Percentiles rank a stretch among this genome's conserved stretches.
phyloP scores from a whole-genome alignment of 345 rosid genomes.

The Camelina neglecta region DNA sequence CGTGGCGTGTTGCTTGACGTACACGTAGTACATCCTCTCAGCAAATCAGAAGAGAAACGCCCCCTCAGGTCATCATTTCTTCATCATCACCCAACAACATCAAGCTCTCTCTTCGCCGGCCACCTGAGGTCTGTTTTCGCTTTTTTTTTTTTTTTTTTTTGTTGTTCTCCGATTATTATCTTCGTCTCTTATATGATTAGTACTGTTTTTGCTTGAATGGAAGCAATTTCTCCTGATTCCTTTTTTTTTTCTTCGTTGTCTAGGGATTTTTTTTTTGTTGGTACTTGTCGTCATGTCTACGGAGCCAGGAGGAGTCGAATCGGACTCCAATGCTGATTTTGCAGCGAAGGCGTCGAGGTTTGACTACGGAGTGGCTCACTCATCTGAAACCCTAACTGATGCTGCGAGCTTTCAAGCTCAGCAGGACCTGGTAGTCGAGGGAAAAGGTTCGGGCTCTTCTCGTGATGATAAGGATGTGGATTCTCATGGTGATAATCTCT shows the following conservation, averaged over 20 bases:
- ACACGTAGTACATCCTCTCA: conserved; percentile 5
- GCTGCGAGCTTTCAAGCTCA: not conserved
- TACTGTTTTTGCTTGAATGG: not conserved
- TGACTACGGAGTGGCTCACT: not conserved
- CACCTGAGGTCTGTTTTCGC: conserved; percentile 23
- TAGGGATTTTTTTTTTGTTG: conserved; percentile 36
- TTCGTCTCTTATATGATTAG: not conserved
- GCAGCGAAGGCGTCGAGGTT: not conserved
- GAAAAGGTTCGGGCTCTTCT: not conserved
- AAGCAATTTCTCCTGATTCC: conserved; percentile 8
- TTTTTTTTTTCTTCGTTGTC: not conserved
- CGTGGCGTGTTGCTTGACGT: conserved; percentile 9
- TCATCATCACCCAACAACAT: not conserved
- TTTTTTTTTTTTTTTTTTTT: not conserved
- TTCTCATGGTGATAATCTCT: not conserved
- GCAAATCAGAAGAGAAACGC: not conserved
- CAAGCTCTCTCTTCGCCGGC: conserved; percentile 27
- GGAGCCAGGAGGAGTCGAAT: conserved; percentile 45
- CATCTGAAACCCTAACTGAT: conserved; percentile 33
- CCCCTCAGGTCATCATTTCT: not conserved
- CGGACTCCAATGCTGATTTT: conserved; percentile 47
- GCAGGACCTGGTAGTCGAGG: not conserved
- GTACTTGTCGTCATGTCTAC: conserved; percentile 45
- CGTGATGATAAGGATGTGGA: not conserved
- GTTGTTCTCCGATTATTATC: not conserved